phyloP scores from a whole-genome alignment of 441 rosid species.

The Pelargonium citronellum region DNA sequence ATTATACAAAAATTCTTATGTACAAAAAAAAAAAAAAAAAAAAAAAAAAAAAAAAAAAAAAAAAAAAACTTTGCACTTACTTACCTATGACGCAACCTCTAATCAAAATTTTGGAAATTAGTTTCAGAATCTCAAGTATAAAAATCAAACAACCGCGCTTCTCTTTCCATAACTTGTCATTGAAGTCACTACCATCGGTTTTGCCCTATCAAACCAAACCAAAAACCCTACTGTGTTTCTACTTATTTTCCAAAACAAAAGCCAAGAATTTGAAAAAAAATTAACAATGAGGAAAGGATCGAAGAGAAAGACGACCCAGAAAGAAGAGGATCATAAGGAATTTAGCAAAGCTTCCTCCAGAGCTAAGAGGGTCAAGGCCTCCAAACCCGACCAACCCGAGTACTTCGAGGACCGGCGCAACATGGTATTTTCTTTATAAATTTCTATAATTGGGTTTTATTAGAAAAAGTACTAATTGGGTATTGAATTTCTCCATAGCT shows the following conservation, averaged over 20 bases:
- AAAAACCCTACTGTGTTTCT: neutral
- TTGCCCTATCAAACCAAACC: no score
- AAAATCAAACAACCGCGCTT: no score
- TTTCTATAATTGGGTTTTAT: neutral
- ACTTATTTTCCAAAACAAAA: neutral
- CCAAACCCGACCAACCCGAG: slow-evolving; percentile 53
- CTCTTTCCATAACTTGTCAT: no score
- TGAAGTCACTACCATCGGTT: no score
- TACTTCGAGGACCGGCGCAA: slow-evolving; percentile 78
- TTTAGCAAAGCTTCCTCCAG: slow-evolving; percentile 27
- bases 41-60: no score
- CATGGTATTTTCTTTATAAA: slow-evolving; percentile 39
- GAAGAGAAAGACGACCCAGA: slow-evolving; percentile 54
- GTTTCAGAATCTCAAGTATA: no score
- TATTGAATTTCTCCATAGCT: neutral
- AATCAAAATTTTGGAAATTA: no score
- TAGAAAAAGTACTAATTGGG: neutral
- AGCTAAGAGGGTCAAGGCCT: slow-evolving; percentile 45
- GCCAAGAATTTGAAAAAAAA: neutral
- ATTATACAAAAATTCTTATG: no score
- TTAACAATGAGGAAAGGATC: slow-evolving; percentile 58
- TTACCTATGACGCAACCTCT: no score
- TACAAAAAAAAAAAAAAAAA: no score
- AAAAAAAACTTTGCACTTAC: no score
- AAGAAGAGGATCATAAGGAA: slow-evolving; percentile 20